A percentile compares a stretch with the other conserved stretches of the same genome.
phyloP scores from a whole-genome alignment of 2,329 filamentous ascomycete genomes.

The Penicillium sp. region DNA sequence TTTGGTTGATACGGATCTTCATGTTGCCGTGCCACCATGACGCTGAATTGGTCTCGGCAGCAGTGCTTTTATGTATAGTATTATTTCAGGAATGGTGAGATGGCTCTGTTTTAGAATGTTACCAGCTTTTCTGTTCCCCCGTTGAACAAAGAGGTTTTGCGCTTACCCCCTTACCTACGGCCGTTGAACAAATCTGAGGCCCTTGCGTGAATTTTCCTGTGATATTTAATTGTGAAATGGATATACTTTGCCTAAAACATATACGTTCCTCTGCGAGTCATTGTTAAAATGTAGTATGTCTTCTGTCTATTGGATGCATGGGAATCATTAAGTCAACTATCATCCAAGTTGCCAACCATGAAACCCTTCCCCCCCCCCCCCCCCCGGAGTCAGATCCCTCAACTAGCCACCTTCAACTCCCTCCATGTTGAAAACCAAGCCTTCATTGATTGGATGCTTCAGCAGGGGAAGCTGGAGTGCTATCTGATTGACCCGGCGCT shows the following conservation, averaged over 20 bases:
- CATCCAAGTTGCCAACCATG: neutral
- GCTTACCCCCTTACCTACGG: too few relatives aligned
- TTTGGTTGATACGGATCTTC: constrained; percentile 24
- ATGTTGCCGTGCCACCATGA: constrained; percentile 25
- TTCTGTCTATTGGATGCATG: neutral
- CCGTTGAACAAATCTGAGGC: too few relatives aligned
- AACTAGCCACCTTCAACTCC: neutral
- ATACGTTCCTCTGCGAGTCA: too few relatives aligned
- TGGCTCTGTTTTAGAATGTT: neutral
- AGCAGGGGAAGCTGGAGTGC: neutral
- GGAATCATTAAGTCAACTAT: neutral
- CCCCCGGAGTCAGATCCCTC: neutral
- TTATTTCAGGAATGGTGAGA: neutral
- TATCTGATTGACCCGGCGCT: neutral
- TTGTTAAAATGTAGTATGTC: too few relatives aligned
- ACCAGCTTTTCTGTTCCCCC: neutral
- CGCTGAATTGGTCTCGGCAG: constrained; percentile 7
- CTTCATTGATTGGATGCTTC: neutral
- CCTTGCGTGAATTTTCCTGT: too few relatives aligned
- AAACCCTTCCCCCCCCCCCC: too few relatives aligned
- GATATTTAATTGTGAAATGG: too few relatives aligned
- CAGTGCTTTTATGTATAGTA: constrained; percentile 1
- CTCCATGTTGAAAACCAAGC: neutral
- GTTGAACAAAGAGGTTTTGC: neutral
- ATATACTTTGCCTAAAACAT: too few relatives aligned